Evolutionary conservation across 164 flowering plant species (phyloP).

Genomic region (Platanus orientalis): DNA sequence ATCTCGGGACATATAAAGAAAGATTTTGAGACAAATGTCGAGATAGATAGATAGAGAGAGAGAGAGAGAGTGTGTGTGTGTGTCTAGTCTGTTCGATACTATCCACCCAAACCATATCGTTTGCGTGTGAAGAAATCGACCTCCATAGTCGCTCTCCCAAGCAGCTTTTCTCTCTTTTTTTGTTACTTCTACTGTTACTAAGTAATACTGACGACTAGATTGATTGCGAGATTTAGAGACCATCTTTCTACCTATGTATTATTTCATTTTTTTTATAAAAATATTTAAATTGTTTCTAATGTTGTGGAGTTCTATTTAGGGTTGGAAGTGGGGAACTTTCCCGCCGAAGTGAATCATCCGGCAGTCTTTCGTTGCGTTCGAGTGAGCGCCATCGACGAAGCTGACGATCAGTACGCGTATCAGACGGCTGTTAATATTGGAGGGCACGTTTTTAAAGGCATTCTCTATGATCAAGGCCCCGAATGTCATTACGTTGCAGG

Average conservation of each 20-base stretch:
- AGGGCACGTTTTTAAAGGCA: constrained; percentile 67
- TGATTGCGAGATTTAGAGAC: constrained; percentile 14
- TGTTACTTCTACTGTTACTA: constrained; percentile 30
- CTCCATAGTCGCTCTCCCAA: constrained; percentile 12
- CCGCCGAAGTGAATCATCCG: constrained; percentile 45
- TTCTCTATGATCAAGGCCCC: constrained; percentile 66
- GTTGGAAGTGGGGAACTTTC: constrained; percentile 40
- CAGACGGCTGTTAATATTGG: constrained; percentile 67
- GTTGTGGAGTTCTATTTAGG: constrained; percentile 17
- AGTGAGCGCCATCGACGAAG: constrained; percentile 46
- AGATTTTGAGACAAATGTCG: no score
- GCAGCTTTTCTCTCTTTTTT: constrained; percentile 19
- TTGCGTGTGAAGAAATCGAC: constrained; percentile 33
- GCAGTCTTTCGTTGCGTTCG: constrained; percentile 59
- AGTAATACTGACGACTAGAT: constrained; percentile 33
- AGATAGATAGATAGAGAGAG: no score
- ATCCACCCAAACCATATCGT: constrained; percentile 11
- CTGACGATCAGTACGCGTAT: constrained; percentile 50
- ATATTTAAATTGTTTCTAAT: no score
- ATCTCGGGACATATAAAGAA: no score
- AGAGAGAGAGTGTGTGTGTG: no score
- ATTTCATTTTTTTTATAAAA: no score
- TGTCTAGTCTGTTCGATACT: no score
- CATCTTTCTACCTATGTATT: constrained; percentile 12
- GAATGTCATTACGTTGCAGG: constrained; percentile 32